Percentiles rank a stretch among this genome's conserved stretches.
These are phyloP conservation scores for Boletus edulis DNA, from an alignment of 768 basidiomycete species.

Conservation along the genomic window DNA sequence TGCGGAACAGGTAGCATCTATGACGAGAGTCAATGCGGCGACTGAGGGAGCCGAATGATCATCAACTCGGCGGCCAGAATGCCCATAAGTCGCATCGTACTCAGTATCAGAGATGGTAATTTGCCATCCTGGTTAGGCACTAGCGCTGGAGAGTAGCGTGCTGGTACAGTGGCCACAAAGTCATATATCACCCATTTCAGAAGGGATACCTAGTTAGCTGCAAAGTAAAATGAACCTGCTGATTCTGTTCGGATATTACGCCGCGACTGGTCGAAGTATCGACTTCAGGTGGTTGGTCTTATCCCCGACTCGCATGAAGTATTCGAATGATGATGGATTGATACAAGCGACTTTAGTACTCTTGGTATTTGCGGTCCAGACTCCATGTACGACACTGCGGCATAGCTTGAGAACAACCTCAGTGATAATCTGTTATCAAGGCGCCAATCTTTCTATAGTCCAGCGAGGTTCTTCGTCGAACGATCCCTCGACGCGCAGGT, in stretches of 20 bases:
- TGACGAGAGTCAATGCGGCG: neutral
- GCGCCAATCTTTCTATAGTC: conserved; percentile 79
- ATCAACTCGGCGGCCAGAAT: neutral
- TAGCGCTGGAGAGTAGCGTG: neutral
- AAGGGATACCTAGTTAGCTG: no score
- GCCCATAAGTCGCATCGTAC: neutral
- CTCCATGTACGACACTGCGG: neutral
- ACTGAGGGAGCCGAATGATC: neutral
- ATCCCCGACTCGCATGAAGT: conserved; percentile 4
- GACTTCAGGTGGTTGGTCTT: neutral
- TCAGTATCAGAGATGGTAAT: neutral
- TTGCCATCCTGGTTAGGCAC: neutral
- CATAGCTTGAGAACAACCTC: neutral
- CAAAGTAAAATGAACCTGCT: neutral
- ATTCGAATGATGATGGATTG: neutral
- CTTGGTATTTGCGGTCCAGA: conserved; percentile 13
- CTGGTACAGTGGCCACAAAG: no score
- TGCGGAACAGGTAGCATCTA: neutral
- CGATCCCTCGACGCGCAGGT: conserved; percentile 52
- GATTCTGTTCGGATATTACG: neutral
- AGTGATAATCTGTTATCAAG: conserved; percentile 37
- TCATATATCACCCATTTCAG: no score
- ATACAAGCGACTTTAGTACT: neutral
- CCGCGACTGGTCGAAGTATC: neutral
- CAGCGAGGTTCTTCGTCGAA: conserved; percentile 55